phyloP scores from a whole-genome alignment of 2,329 filamentous ascomycete species.

The Hypoxylon sp. region DNA sequence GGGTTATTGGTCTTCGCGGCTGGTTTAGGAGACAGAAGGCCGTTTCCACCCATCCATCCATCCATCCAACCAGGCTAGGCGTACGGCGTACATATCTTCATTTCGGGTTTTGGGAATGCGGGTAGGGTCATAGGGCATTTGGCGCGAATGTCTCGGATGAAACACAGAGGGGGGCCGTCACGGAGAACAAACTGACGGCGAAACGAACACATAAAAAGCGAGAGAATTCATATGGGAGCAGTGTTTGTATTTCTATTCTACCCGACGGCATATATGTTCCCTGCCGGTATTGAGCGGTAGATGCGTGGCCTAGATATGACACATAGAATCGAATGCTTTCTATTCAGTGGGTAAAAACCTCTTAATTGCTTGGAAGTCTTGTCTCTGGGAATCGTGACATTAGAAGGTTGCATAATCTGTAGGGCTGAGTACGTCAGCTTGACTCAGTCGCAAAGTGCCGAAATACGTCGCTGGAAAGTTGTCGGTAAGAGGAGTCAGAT shows the following conservation, averaged over 20 bases:
- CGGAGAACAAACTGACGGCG: constrained; percentile 31
- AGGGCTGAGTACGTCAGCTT: background rate
- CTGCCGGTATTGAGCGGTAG: constrained; percentile 42
- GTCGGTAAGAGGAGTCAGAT: background rate
- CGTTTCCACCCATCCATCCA: constrained; percentile 16
- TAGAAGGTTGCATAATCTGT: background rate
- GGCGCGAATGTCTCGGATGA: constrained; percentile 26
- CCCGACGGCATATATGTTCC: constrained; percentile 31
- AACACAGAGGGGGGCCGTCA: constrained; percentile 29
- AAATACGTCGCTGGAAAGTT: background rate
- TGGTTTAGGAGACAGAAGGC: constrained; percentile 18
- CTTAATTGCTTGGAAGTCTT: background rate
- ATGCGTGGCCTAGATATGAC: constrained; percentile 43
- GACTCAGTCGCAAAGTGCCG: background rate
- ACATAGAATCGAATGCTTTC: constrained; percentile 41
- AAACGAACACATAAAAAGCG: constrained; percentile 36
- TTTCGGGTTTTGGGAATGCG: constrained; percentile 19
- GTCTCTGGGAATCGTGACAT: background rate
- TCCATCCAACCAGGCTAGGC: constrained; percentile 22
- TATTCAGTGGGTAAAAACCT: constrained; percentile 14
- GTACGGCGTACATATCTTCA: constrained; percentile 25
- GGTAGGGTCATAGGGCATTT: constrained; percentile 33
- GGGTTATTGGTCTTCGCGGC: constrained; percentile 31
- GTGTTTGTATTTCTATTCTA: constrained; percentile 41
- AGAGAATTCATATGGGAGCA: constrained; percentile 17